A percentile compares a stretch with the other conserved stretches of the same genome.
phyloP scores from a whole-genome alignment of 2,329 filamentous ascomycete genomes.

The Aurifilum marmelostoma region DNA sequence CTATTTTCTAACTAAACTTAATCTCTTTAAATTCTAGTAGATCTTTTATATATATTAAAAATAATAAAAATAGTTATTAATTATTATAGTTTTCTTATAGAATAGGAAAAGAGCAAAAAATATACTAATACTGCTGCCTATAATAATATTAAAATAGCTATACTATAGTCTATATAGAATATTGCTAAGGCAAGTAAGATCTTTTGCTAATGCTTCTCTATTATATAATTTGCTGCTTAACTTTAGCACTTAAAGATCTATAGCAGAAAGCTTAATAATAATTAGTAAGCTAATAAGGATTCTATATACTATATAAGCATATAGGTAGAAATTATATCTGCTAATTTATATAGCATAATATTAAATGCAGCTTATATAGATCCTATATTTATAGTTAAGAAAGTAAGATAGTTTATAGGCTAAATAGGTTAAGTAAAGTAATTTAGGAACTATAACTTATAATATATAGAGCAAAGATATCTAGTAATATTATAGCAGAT shows the following conservation, averaged over 20 bases:
- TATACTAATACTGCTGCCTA: background rate
- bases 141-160: background rate
- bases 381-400: background rate
- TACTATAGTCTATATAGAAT: background rate
- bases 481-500: background rate
- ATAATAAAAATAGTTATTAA: background rate
- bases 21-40: background rate
- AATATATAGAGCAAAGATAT: background rate
- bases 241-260: background rate
- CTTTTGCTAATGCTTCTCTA: background rate
- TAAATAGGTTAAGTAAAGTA: background rate
- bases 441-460: background rate
- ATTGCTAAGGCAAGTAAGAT: background rate
- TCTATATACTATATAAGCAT: background rate
- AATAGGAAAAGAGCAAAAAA: background rate
- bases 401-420: background rate
- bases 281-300: background rate
- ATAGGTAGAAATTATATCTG: background rate
- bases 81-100: background rate
- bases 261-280: background rate
- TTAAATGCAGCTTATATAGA: background rate
- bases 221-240: background rate
- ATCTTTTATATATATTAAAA: background rate
- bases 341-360: background rate
- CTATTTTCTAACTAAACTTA: background rate